A percentile compares a stretch with the other conserved stretches of the same genome.
phyloP scores from a whole-genome alignment of 345 rosid genomes.

The Arabis hirsuta region DNA sequence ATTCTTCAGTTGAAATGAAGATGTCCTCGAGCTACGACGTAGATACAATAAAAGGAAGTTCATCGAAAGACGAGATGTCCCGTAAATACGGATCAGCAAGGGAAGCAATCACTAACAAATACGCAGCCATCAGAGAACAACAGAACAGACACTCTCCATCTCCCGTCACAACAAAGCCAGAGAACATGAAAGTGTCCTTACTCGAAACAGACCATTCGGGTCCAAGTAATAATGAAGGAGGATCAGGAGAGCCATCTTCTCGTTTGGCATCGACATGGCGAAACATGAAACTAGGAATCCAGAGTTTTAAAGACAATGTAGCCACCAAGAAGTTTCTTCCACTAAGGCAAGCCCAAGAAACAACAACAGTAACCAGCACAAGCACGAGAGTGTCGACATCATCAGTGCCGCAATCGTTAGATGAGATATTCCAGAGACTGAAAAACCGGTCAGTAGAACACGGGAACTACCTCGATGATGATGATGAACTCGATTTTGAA shows the following conservation, averaged over 20 bases:
- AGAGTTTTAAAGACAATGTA: constrained; percentile 79
- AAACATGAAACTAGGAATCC: constrained; percentile 87
- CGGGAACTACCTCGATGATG: constrained; percentile 47
- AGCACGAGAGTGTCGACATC: constrained; percentile 24
- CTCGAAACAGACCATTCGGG: constrained; percentile 57
- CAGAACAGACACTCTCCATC: constrained; percentile 53
- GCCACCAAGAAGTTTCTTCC: constrained; percentile 74
- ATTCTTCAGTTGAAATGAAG: constrained; percentile 71
- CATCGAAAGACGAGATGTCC: constrained; percentile 66
- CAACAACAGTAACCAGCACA: constrained; percentile 33
- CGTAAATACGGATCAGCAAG: constrained; percentile 65
- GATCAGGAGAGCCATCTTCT: constrained; percentile 50
- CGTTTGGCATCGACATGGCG: constrained; percentile 75
- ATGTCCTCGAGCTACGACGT: constrained; percentile 47
- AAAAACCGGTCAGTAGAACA: constrained; percentile 64
- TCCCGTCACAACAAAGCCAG: constrained; percentile 50
- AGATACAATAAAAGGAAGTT: constrained; percentile 49
- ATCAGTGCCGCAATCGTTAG: constrained; percentile 67
- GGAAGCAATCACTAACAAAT: constrained; percentile 86
- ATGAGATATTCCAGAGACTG: constrained; percentile 89
- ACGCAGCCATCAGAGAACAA: constrained; percentile 83
- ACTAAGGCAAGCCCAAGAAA: constrained; percentile 60
- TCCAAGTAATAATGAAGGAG: constrained; percentile 28
- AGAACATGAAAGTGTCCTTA: constrained; percentile 72
- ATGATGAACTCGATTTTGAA: constrained; percentile 45